A percentile compares a stretch with the other conserved stretches of the same genome.
phyloP scores from a whole-genome alignment of 2,329 filamentous ascomycete genomes.

The Xylaria sp. region DNA sequence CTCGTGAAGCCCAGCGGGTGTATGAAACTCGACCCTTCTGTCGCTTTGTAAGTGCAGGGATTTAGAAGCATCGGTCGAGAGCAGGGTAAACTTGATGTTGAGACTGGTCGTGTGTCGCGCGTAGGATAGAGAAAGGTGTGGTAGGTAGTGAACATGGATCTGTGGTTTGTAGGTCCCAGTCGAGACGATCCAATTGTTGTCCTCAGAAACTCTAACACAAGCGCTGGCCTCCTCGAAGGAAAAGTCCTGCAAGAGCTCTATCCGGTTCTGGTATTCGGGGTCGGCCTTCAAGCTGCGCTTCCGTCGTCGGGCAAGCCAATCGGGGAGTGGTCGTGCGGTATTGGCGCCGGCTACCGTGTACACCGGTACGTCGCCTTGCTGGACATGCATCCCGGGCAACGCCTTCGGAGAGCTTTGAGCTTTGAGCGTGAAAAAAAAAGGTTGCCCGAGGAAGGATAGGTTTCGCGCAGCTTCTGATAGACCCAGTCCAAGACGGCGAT shows the following conservation, averaged over 20 bases:
- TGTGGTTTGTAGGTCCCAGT: conserved; percentile 82
- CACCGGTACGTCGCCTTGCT: conserved; percentile 84
- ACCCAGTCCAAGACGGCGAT: conserved; percentile 1
- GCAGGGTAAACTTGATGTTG: conserved; percentile 89
- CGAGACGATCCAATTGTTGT: conserved; percentile 97
- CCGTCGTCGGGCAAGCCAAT: conserved; percentile 88
- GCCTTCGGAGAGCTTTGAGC: conserved; percentile 15
- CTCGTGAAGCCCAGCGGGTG: conserved; percentile 77
- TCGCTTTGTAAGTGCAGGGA: conserved; percentile 94
- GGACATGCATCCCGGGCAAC: conserved; percentile 75
- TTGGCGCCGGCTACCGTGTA: conserved; percentile 96
- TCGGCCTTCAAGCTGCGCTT: conserved; percentile 94
- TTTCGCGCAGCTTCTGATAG: neutral
- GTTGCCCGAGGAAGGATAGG: neutral
- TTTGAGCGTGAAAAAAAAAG: neutral
- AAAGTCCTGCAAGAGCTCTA: conserved; percentile 96
- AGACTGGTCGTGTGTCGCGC: conserved; percentile 87
- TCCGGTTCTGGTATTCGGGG: conserved; percentile 89
- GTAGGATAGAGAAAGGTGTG: conserved; percentile 93
- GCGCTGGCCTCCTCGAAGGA: conserved; percentile 96
- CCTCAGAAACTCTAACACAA: conserved; percentile 86
- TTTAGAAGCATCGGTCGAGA: conserved; percentile 93
- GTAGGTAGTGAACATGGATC: conserved; percentile 95
- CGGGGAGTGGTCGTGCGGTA: conserved; percentile 86
- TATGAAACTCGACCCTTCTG: conserved; percentile 88